Evolutionary conservation across 148 eudicot species (phyloP).

Genomic region (Cornus controversa): DNA sequence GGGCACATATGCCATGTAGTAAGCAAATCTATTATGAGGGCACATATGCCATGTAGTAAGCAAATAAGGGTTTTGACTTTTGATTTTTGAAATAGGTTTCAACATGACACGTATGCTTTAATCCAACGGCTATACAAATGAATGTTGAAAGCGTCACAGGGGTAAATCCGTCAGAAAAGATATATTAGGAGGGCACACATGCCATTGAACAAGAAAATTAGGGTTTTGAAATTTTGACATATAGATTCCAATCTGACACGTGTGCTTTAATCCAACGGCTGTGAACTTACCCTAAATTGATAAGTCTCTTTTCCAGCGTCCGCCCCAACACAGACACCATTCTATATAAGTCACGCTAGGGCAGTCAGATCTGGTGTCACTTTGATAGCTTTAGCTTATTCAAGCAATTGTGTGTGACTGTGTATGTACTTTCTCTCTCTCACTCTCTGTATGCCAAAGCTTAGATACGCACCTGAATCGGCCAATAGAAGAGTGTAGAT

Average conservation of each 20-base stretch:
- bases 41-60: too few relatives aligned
- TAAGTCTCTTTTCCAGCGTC: background rate
- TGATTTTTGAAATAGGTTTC: too few relatives aligned
- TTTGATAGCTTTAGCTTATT: background rate
- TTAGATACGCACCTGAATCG: conserved; percentile 11
- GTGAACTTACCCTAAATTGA: background rate
- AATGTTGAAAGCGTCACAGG: too few relatives aligned
- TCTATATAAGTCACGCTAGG: background rate
- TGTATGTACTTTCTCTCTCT: background rate
- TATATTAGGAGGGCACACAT: too few relatives aligned
- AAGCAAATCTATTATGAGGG: too few relatives aligned
- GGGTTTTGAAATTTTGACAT: too few relatives aligned
- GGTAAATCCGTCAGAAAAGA: too few relatives aligned
- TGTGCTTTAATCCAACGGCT: background rate
- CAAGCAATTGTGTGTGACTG: background rate
- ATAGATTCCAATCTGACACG: background rate
- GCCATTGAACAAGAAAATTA: too few relatives aligned
- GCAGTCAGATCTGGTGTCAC: background rate
- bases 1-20: too few relatives aligned
- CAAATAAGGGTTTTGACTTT: too few relatives aligned
- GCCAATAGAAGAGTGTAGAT: background rate
- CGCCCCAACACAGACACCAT: background rate
- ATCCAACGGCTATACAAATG: too few relatives aligned
- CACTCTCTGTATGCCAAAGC: background rate
- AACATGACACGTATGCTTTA: too few relatives aligned